Evolutionary conservation across 345 rosid species (phyloP).

Genomic region (Raphanus sativus): DNA sequence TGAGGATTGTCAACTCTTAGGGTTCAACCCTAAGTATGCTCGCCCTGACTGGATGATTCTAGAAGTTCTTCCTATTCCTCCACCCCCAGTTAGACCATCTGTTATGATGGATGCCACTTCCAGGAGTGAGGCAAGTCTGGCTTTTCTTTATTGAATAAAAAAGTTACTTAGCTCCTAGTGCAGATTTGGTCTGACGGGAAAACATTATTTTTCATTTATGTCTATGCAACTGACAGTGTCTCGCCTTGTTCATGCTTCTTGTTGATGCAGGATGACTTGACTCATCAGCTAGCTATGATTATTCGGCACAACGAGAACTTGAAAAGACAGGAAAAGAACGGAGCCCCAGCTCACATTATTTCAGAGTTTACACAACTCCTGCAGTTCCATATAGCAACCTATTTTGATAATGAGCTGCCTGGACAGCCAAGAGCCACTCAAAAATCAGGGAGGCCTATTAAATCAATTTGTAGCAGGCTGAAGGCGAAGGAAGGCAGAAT

Average conservation of each 20-base stretch:
- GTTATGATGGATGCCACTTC: slow-evolving; percentile 96
- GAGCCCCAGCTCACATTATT: slow-evolving; percentile 95
- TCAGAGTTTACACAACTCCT: slow-evolving; percentile 92
- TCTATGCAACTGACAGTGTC: slow-evolving; percentile 2
- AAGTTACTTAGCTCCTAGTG: not conserved
- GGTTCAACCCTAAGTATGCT: slow-evolving; percentile 93
- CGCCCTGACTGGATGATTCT: slow-evolving; percentile 99
- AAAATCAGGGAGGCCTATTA: slow-evolving; percentile 94
- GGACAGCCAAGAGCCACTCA: slow-evolving; percentile 99
- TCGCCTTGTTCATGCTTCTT: slow-evolving; percentile 29
- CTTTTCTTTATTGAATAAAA: not conserved
- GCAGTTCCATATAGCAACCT: slow-evolving; percentile 94
- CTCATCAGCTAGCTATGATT: slow-evolving; percentile 93
- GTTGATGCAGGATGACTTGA: slow-evolving; percentile 78
- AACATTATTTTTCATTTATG: not conserved
- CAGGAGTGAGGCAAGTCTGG: slow-evolving; percentile 74
- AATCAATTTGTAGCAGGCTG: slow-evolving; percentile 93
- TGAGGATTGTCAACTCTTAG: slow-evolving; percentile 79
- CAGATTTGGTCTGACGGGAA: slow-evolving; percentile 7
- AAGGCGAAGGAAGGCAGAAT: slow-evolving; percentile 98
- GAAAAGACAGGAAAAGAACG: slow-evolving; percentile 89
- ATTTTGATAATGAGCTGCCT: slow-evolving; percentile 96
- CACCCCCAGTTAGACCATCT: slow-evolving; percentile 99
- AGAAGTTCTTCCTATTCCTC: slow-evolving; percentile 97
- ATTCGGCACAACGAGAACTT: slow-evolving; percentile 90